These are phyloP conservation scores for Phytophthora brassicae DNA, from an alignment of 352 stramenopile species.

Conservation along the genomic window DNA sequence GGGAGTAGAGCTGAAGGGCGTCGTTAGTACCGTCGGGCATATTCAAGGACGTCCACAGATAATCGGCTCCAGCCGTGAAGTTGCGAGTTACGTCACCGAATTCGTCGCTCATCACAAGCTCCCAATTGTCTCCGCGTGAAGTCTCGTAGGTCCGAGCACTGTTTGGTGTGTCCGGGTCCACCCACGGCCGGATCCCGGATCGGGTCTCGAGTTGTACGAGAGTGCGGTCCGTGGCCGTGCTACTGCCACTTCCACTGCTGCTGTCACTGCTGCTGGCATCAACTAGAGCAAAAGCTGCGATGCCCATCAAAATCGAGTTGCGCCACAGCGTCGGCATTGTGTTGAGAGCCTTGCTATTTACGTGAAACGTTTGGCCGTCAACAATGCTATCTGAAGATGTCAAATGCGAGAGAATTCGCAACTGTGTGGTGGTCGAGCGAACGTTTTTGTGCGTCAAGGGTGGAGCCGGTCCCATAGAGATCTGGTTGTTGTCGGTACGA, in stretches of 20 bases:
- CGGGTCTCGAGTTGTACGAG: constrained; percentile 38
- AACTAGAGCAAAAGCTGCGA: constrained; percentile 14
- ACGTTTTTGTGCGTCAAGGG: constrained; percentile 23
- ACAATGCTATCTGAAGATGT: too few species aligned
- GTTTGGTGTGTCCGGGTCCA: constrained; percentile 58
- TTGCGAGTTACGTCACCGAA: constrained; percentile 51
- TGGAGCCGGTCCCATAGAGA: constrained; percentile 15
- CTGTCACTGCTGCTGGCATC: constrained; percentile 17
- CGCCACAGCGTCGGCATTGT: constrained; percentile 2
- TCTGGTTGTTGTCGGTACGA: constrained; percentile 4
- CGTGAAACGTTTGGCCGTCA: too few species aligned
- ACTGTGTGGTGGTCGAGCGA: constrained; percentile 9
- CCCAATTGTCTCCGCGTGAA: constrained; percentile 53
- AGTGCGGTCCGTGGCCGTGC: constrained; percentile 23
- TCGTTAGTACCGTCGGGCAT: constrained; percentile 72
- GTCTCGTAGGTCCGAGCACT: constrained; percentile 44
- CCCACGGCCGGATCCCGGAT: constrained; percentile 55
- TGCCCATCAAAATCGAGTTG: constrained; percentile 12
- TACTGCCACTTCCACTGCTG: constrained; percentile 22
- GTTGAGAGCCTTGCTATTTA: too few species aligned
- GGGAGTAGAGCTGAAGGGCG: constrained; percentile 61
- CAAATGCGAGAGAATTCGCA: constrained; percentile 3
- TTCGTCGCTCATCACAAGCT: constrained; percentile 76
- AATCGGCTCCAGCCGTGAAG: constrained; percentile 58
- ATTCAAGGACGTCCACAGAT: constrained; percentile 66